A percentile compares a stretch with the other conserved stretches of the same genome.
phyloP scores from a whole-genome alignment of 2,329 filamentous ascomycete genomes.

The Fusarium sp. region DNA sequence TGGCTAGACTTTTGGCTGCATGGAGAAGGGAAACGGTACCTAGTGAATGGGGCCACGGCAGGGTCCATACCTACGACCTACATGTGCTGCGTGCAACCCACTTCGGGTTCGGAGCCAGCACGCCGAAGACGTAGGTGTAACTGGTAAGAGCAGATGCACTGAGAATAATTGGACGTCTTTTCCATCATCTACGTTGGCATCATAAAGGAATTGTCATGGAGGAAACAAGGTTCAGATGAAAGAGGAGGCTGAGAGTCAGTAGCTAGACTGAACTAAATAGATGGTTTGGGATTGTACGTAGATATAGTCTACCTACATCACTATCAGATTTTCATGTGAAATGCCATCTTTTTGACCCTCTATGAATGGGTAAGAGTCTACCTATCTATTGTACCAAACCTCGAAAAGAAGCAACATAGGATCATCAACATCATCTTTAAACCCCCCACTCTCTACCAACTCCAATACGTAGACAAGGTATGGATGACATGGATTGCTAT shows the following conservation, averaged over 20 bases:
- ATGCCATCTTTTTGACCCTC: slow-evolving; percentile 23
- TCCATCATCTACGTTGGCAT: not conserved
- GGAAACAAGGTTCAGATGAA: not conserved
- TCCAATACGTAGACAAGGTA: not conserved
- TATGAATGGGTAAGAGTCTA: slow-evolving; percentile 4
- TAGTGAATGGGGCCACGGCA: slow-evolving; percentile 42
- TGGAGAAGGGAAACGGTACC: slow-evolving; percentile 24
- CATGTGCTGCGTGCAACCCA: slow-evolving; percentile 23
- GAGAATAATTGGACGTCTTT: not conserved
- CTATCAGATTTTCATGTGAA: slow-evolving; percentile 26
- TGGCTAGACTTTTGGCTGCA: not conserved
- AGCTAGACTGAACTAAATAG: not conserved
- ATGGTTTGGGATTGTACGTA: not conserved
- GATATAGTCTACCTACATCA: not conserved
- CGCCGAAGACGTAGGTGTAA: slow-evolving; percentile 36
- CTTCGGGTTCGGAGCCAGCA: slow-evolving; percentile 35
- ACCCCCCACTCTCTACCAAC: slow-evolving; percentile 20
- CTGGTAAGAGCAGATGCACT: not conserved
- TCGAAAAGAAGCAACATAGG: slow-evolving; percentile 6
- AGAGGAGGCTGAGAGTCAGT: not conserved
- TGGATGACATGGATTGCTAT: not conserved
- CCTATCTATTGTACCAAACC: slow-evolving; percentile 3
- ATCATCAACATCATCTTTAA: slow-evolving; percentile 35
- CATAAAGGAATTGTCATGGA: not conserved
- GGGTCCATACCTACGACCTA: slow-evolving; percentile 34